Evolutionary conservation across 768 basidiomycete species (phyloP), one percentile per base, ranked within the genome.

Genomic region (Neoboletus brunneissimus): DNA sequence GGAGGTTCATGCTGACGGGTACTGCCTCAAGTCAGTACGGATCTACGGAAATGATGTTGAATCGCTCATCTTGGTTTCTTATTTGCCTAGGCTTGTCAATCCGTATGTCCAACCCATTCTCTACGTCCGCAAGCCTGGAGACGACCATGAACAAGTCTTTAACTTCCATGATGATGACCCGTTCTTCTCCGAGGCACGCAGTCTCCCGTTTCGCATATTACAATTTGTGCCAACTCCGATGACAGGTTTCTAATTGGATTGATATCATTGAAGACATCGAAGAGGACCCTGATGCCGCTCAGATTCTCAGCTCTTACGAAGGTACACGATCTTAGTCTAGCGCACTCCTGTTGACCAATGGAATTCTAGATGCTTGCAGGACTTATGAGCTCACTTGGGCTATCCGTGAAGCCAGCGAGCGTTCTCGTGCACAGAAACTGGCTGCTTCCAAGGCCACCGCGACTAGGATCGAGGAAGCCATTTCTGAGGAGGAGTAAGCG

Each of bases 331-430:
- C 41, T 38, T 49, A 5, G 27, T 50, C 27, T 22, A 16, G 23
- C 29, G 27, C 4, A 25, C 38, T 35, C 12, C 47, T 11, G 29
- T 34, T 20, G 38, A 45, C 53, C 35, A 13, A 61, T 15, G 61
- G 38, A 31, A 12, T 18, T 60, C 2, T 57, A 91, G 90, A 94
- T 73, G 93, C 93, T 42, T 88, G 86, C 64, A 86, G 82, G 73
- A 89, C 93, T 8, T 96, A 96, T 63, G 86, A 95, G 70, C 79
- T 96, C 58, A 95, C 93, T 23, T 96, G 94, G 94, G 91, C 93
- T 29, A 95, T 96, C 69, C 87, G 93, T 47, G 77, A 82, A 59
- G 87, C 91, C 32, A 84, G 83, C 61, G 90, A 93, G 68, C 80
- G 78, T 48, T 84, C 84, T 57, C 83, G 84, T 32, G 77, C 71